These are phyloP conservation scores for Saturnispora saitoi DNA, from an alignment of 805 yeast species.

Conservation along the genomic window DNA sequence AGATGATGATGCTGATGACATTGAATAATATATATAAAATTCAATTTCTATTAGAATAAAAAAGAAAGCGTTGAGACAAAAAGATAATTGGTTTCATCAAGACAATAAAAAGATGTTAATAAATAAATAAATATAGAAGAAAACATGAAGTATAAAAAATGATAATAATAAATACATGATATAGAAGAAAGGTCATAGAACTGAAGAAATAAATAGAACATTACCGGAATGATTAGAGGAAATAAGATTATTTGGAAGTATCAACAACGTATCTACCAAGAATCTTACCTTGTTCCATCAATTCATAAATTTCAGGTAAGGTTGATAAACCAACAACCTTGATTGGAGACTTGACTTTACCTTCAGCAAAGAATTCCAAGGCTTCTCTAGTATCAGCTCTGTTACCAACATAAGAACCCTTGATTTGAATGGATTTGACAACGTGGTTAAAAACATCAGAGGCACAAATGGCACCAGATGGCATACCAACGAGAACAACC, in stretches of 20 bases:
- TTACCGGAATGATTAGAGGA: neutral
- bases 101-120: constrained; percentile 11
- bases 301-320: constrained; percentile 38
- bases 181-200: neutral
- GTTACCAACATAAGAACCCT: constrained; percentile 54
- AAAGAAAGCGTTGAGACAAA: neutral
- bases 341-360: constrained; percentile 45
- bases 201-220: constrained; percentile 1
- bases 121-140: neutral
- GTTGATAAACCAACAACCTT: constrained; percentile 47
- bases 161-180: neutral
- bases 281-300: constrained; percentile 56
- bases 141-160: neutral
- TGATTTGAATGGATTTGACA: constrained; percentile 44
- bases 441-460: constrained; percentile 48
- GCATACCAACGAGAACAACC: constrained; percentile 54
- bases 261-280: constrained; percentile 60
- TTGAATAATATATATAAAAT: neutral
- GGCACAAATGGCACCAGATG: constrained; percentile 48
- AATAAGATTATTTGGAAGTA: constrained; percentile 28
- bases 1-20: neutral
- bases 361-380: constrained; percentile 44
- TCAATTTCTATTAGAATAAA: neutral
- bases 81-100: neutral
- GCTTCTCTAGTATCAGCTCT: constrained; percentile 55